Evolutionary conservation across 2,329 filamentous ascomycete species (phyloP).

Genomic region (Curvularia sp.): DNA sequence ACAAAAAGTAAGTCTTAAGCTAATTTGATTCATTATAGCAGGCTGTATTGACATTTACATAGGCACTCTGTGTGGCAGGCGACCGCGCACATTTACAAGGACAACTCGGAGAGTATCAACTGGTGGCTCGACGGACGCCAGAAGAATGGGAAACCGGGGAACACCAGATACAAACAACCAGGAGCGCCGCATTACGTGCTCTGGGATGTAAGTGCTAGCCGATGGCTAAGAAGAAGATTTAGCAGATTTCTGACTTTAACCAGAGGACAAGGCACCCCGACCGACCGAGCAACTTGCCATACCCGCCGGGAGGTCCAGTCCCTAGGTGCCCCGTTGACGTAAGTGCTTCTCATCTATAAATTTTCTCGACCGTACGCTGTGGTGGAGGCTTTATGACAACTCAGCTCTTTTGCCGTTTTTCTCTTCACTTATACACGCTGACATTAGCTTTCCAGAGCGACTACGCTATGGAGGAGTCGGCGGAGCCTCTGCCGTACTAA

Average conservation of each 20-base stretch:
- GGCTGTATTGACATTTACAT: neutral
- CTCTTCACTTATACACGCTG: slow-evolving; percentile 4
- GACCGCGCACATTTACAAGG: slow-evolving; percentile 18
- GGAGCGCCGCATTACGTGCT: neutral
- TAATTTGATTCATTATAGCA: neutral
- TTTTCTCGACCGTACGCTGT: neutral
- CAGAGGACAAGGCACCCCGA: neutral
- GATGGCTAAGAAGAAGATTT: slow-evolving; percentile 4
- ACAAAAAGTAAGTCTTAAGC: neutral
- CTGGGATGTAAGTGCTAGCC: slow-evolving; percentile 1
- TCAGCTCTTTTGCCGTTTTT: slow-evolving; percentile 1
- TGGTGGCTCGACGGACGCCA: too few relatives aligned
- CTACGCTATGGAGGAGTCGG: too few relatives aligned
- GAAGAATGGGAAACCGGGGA: too few relatives aligned
- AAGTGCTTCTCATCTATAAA: neutral
- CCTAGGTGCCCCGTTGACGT: neutral
- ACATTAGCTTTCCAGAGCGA: neutral
- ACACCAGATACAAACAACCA: neutral
- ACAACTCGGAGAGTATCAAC: slow-evolving; percentile 14
- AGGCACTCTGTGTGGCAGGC: neutral
- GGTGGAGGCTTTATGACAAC: neutral
- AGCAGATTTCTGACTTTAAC: slow-evolving; percentile 6
- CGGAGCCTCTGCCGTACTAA: too few relatives aligned
- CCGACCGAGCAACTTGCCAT: neutral
- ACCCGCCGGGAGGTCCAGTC: neutral